These are phyloP conservation scores for Excoecaria cochinchinensis DNA, from an alignment of 345 rosid species.

Conservation along the genomic window DNA sequence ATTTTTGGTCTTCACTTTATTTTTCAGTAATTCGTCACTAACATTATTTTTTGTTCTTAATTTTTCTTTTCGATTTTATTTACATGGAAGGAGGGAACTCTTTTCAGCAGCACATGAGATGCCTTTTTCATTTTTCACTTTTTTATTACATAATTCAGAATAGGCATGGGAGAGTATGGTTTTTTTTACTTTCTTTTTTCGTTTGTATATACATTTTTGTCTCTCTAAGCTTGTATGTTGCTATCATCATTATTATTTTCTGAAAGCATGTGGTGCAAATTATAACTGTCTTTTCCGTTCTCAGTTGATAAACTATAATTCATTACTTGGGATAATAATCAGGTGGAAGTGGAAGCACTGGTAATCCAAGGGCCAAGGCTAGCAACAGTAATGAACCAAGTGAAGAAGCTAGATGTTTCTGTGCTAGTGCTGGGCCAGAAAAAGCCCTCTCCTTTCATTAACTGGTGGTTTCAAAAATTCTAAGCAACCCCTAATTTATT, in stretches of 20 bases:
- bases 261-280: not conserved
- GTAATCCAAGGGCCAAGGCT: conserved; percentile 87
- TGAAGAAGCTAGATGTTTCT: conserved; percentile 88
- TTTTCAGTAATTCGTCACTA: not conserved
- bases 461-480: conserved; percentile 46
- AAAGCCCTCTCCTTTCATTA: conserved; percentile 55
- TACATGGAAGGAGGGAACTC: not conserved
- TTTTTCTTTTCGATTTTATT: not conserved
- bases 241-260: not conserved
- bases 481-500: not conserved
- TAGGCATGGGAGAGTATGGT: not conserved
- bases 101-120: not conserved
- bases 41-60: not conserved
- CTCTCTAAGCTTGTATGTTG: not conserved
- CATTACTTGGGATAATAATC: not conserved
- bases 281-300: too few species aligned
- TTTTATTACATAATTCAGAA: conserved; percentile 6
- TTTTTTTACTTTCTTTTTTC: not conserved
- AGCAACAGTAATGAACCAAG: conserved; percentile 83
- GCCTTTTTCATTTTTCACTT: conserved; percentile 12
- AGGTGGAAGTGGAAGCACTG: conserved; percentile 94
- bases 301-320: too few species aligned
- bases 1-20: not conserved
- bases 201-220: not conserved
- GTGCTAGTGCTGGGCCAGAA: conserved; percentile 90